A percentile compares a stretch with the other conserved stretches of the same genome.
phyloP scores from a whole-genome alignment of 2,329 filamentous ascomycete species.

The Cladorrhinum sp. region DNA sequence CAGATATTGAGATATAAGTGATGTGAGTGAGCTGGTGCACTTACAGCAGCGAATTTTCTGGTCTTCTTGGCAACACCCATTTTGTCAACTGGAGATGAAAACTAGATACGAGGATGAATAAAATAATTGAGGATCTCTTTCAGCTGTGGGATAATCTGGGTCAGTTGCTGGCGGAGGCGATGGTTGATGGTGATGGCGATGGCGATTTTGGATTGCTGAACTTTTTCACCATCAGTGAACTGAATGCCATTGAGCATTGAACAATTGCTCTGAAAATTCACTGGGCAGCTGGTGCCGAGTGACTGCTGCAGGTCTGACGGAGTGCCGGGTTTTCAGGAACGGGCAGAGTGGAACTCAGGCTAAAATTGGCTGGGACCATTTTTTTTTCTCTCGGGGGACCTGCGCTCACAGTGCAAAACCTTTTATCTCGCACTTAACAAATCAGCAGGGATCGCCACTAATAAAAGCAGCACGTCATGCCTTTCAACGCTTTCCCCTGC shows the following conservation, averaged over 20 bases:
- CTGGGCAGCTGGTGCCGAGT: slow-evolving; percentile 11
- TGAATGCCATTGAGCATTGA: neutral
- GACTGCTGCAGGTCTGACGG: neutral
- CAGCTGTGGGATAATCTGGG: too few relatives aligned
- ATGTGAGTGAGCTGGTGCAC: slow-evolving; percentile 23
- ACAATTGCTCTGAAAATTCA: too few relatives aligned
- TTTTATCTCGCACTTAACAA: neutral
- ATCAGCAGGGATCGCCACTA: neutral
- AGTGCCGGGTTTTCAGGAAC: neutral
- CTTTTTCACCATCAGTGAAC: too few relatives aligned
- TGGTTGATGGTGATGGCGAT: too few relatives aligned
- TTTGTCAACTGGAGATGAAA: too few relatives aligned
- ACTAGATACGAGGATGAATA: too few relatives aligned
- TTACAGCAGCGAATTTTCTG: slow-evolving; percentile 71
- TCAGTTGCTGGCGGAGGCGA: too few relatives aligned
- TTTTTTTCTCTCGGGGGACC: slow-evolving; percentile 9
- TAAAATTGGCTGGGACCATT: slow-evolving; percentile 12
- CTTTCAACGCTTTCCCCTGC: neutral
- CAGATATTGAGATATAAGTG: too few relatives aligned
- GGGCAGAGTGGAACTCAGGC: neutral
- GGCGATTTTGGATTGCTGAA: too few relatives aligned
- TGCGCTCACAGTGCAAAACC: slow-evolving; percentile 8
- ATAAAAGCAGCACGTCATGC: slow-evolving; percentile 12
- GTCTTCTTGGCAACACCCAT: slow-evolving; percentile 72
- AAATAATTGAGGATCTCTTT: too few relatives aligned